Evolutionary conservation across 805 yeast species (phyloP), one percentile per base, ranked within the genome.

Genomic region (Zygosaccharomyces rouxii): DNA sequence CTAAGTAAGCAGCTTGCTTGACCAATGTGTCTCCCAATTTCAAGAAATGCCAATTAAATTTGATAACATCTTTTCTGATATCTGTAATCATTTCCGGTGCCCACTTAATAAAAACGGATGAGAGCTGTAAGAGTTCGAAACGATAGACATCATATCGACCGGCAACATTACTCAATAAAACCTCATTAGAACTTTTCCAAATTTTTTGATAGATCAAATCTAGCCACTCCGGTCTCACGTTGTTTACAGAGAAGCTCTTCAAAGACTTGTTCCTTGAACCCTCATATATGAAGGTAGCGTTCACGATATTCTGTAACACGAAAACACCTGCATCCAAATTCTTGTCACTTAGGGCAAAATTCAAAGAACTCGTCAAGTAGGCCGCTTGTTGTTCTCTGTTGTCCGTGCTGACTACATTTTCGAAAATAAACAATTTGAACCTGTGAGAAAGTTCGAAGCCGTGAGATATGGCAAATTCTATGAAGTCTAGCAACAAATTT

Each of bases 11-110:
- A 3, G 94, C 87, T 57, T 90, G 96, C 62, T 94, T 94, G 22
- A 95, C 80, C 44, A 89, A 78, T 44, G 83, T 78, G 62, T 94
- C 99, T 53, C 90, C 97, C 28, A 90, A 71, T 56, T 88, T 88
- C 60, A 94, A 84, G 59, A 83, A 86, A 56, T 87, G 86, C 99
- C 99, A 94, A 57, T 89, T 86, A 69, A 89, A 94, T 64, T 88
- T 89, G 65, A 94, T 88, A 38, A 94, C 80, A 57, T 89, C 96
- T 61, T 89, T 92, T 38, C 86, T 75, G 55, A 78, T 75, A 13
- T 80, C 84, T 6, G 77, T 70, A 22, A 88, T 74, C 9, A 74
- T 67, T 0, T 70, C 65, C 0, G 95, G 81, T 1, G 86, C 82
- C 67, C 81, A 78, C 59, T 83, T 82, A 22, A 89, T 78, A 38